Base-by-base conservation (phyloP, 192 early-diverging fungal species). In the Rhizophlyctis rosea region DNA sequence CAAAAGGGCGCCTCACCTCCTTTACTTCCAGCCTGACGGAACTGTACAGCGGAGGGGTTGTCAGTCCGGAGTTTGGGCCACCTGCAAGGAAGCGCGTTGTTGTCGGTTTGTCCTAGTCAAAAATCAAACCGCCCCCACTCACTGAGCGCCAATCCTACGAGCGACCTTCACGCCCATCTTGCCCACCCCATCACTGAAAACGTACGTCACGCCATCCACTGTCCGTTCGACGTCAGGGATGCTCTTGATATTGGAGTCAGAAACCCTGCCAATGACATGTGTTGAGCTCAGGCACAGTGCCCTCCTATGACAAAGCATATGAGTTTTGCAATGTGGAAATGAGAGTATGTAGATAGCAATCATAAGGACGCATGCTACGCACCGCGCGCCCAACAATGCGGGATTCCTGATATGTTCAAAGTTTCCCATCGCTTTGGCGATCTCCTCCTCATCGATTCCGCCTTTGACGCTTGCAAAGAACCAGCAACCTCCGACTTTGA, bases 111-210 rank as follows among this genome's bases (percentile, higher is more conserved):
- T n/a, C n/a, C n/a, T n/a, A n/a, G n/a, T n/a, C n/a, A n/a, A n/a
- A n/a, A n/a, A n/a, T n/a, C n/a, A n/a, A n/a, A n/a, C n/a, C n/a
- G n/a, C n/a, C n/a, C n/a, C n/a, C n/a, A n/a, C n/a, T n/a, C n/a
- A n/a, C n/a, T n/a, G n/a, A n/a, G n/a, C n/a, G n/a, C n/a, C n/a
- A n/a, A n/a, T n/a, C n/a, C n/a, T n/a, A n/a, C n/a, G n/a, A n/a
- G n/a, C n/a, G n/a, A n/a, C n/a, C n/a, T n/a, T 47, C 2, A 49
- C 55, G 0, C 85, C 85, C 31, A 92, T 78, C 7, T 74, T 74
- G 28, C 90, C 90, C 11, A 87, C 78, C 3, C 90, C 90, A 67
- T 92, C 90, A 27, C 86, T 88, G 58, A 92, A 92, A 0, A 54
- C 74, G 51, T 71, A 87, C n/a, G n/a, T n/a, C n/a, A n/a, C n/a